Evolutionary conservation across 805 yeast genomes (phyloP).

Genomic region (Lipomyces sp.): DNA sequence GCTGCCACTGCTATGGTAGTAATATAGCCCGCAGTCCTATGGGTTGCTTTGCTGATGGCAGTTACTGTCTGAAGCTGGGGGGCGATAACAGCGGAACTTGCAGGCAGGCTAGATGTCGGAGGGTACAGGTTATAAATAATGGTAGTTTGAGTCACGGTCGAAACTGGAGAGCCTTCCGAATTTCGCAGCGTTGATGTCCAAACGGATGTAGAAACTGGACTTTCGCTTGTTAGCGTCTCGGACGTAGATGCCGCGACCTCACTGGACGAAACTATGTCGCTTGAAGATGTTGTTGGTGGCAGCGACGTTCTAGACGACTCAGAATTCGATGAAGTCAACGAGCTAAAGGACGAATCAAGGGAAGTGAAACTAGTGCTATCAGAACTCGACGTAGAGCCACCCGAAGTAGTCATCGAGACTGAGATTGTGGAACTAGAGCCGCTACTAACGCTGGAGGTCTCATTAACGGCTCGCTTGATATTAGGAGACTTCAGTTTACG

Average conservation of each 20-base stretch:
- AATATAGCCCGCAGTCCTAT: neutral
- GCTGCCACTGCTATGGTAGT: neutral
- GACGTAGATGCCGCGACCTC: neutral
- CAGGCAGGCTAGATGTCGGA: neutral
- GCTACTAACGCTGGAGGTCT: conserved; percentile 10
- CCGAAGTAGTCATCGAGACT: neutral
- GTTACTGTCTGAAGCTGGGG: conserved; percentile 9
- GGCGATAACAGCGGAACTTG: neutral
- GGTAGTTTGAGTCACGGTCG: conserved; percentile 24
- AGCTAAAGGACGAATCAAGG: neutral
- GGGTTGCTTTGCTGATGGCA: conserved; percentile 3
- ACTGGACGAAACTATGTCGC: neutral
- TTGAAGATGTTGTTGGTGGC: neutral
- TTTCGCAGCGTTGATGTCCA: conserved; percentile 10
- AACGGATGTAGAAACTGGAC: conserved; percentile 20
- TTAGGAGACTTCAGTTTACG: conserved; percentile 8
- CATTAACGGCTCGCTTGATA: conserved; percentile 24
- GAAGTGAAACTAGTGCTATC: neutral
- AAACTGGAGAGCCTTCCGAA: conserved; percentile 17
- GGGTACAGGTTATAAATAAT: conserved; percentile 10
- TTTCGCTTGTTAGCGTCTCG: neutral
- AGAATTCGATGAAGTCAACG: neutral
- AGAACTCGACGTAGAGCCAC: too few relatives aligned
- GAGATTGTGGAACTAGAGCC: neutral
- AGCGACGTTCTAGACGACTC: neutral